Evolutionary conservation across 129 eudicot genomes (phyloP).

Genomic region (Escallonia rubra): DNA sequence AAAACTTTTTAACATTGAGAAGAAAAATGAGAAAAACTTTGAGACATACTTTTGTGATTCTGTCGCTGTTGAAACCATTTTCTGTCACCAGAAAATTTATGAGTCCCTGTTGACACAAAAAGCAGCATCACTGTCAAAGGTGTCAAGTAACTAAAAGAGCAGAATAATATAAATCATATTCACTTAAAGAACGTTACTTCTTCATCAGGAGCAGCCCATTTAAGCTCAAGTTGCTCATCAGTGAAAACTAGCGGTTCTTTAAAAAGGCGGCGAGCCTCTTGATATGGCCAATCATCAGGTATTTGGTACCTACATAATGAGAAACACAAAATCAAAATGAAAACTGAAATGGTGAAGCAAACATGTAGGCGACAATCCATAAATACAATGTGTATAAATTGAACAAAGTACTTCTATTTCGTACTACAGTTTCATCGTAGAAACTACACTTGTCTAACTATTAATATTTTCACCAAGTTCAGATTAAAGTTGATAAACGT

Average conservation of each 20-base stretch:
- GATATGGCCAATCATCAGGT: slow-evolving; percentile 93
- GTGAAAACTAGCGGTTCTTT: slow-evolving; percentile 73
- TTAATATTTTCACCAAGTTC: too few species aligned
- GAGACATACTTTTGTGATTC: slow-evolving; percentile 67
- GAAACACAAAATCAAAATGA: neutral
- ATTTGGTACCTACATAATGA: slow-evolving; percentile 59
- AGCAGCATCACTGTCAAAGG: neutral
- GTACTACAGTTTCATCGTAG: too few species aligned
- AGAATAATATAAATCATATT: neutral
- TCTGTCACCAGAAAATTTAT: slow-evolving; percentile 76
- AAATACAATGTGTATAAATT: too few species aligned
- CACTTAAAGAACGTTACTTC: slow-evolving; percentile 41
- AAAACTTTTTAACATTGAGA: neutral
- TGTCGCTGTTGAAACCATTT: slow-evolving; percentile 89
- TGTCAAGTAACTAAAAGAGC: neutral
- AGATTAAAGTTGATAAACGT: too few species aligned
- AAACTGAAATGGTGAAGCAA: too few species aligned
- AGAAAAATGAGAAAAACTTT: neutral
- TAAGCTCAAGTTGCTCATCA: slow-evolving; percentile 66
- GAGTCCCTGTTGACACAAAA: slow-evolving; percentile 53
- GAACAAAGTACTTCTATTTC: too few species aligned
- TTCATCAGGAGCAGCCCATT: slow-evolving; percentile 95
- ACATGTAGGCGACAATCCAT: too few species aligned
- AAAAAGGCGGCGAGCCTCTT: slow-evolving; percentile 82
- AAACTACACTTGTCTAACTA: too few species aligned